A percentile compares a stretch with the other conserved stretches of the same genome.
These are phyloP conservation scores for Erodium trifolium DNA, from an alignment of 441 rosid genomes.

Conservation along the genomic window DNA sequence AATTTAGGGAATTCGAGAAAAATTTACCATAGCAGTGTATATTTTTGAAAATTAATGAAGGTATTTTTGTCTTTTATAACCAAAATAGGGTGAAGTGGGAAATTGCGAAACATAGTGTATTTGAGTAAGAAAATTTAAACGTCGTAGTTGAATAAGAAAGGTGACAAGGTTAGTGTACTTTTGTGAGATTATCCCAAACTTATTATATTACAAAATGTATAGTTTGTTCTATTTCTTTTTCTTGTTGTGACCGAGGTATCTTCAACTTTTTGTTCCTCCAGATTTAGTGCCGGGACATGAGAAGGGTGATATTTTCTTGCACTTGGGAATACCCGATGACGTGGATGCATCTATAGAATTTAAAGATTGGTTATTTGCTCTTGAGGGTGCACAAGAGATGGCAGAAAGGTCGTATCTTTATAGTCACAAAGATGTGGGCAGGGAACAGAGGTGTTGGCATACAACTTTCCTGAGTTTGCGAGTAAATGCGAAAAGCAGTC, in stretches of 20 bases:
- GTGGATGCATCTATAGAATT: constrained; percentile 72
- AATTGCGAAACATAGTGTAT: too few relatives aligned
- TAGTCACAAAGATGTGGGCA: constrained; percentile 33
- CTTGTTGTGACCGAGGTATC: constrained; percentile 18
- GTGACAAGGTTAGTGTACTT: too few relatives aligned
- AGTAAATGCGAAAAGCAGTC: constrained; percentile 55
- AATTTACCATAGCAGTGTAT: too few relatives aligned
- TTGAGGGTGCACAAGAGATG: constrained; percentile 72
- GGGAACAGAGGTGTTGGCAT: constrained; percentile 97
- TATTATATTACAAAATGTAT: too few relatives aligned
- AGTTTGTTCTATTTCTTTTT: constrained; percentile 8
- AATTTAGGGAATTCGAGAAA: too few relatives aligned
- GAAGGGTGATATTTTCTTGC: constrained; percentile 42
- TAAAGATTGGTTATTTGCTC: constrained; percentile 92
- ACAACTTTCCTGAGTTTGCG: constrained; percentile 56
- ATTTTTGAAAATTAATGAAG: too few relatives aligned
- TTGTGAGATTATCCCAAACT: too few relatives aligned
- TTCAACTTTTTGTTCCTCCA: constrained; percentile 26
- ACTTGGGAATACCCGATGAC: constrained; percentile 69
- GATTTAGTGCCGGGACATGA: constrained; percentile 39
- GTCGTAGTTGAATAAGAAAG: too few relatives aligned
- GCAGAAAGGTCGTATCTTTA: constrained; percentile 48
- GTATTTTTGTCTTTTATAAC: too few relatives aligned
- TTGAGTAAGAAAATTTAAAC: too few relatives aligned
- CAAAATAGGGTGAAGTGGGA: too few relatives aligned